These are phyloP conservation scores for Arthroderma uncinatum DNA, from an alignment of 2,329 filamentous ascomycete species.

Conservation along the genomic window DNA sequence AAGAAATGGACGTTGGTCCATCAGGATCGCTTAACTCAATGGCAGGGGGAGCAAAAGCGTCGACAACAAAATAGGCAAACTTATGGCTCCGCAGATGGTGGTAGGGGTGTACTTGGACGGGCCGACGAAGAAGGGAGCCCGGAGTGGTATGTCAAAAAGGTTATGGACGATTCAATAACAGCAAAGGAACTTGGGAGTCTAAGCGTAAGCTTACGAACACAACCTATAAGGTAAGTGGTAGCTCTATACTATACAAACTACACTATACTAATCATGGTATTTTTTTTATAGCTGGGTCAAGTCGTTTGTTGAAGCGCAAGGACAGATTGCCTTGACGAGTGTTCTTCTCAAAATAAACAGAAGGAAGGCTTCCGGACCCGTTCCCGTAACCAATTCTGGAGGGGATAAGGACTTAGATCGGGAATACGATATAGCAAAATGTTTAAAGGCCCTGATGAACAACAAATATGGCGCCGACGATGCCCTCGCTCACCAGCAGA, in stretches of 20 bases:
- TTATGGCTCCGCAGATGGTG: conserved; percentile 54
- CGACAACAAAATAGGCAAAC: conserved; percentile 60
- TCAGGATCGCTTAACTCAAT: conserved; percentile 85
- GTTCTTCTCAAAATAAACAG: conserved; percentile 89
- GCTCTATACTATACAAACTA: background rate
- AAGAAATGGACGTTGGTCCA: conserved; percentile 98
- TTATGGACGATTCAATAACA: conserved; percentile 91
- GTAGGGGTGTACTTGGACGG: conserved; percentile 57
- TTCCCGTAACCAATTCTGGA: conserved; percentile 46
- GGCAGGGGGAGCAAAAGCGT: conserved; percentile 87
- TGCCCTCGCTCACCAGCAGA: conserved; percentile 77
- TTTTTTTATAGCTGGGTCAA: conserved; percentile 62
- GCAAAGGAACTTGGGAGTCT: conserved; percentile 84
- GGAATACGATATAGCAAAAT: conserved; percentile 97
- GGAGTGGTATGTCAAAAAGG: conserved; percentile 94
- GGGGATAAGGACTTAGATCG: conserved; percentile 74
- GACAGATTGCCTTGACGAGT: conserved; percentile 89
- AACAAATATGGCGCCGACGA: conserved; percentile 98
- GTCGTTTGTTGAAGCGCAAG: conserved; percentile 92
- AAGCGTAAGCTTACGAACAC: conserved; percentile 86
- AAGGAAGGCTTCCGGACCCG: conserved; percentile 63
- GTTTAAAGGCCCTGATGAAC: conserved; percentile 94
- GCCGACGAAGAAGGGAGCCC: conserved; percentile 92
- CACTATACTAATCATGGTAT: conserved; percentile 7
- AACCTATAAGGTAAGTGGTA: conserved; percentile 61